Percentiles rank a stretch among this genome's conserved stretches.
Conservation (phyloP, 2,329 filamentous ascomycete genomes). For the Boeremia exigua region DNA sequence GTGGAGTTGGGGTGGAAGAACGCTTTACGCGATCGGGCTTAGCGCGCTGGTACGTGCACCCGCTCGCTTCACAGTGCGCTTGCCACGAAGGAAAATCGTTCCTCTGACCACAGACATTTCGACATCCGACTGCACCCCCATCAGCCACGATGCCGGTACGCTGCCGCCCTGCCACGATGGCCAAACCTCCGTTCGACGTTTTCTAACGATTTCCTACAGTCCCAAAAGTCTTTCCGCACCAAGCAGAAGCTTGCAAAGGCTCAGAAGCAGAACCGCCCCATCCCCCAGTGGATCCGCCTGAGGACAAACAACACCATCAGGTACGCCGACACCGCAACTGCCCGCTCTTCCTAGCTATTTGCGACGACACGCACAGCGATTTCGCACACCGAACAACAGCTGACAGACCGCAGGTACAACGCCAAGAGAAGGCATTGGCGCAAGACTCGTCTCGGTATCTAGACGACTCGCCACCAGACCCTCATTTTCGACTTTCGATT, state of each 20-base stretch:
- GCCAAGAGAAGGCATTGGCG: constrained; percentile 99
- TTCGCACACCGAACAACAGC: constrained; percentile 5
- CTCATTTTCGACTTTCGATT: constrained; percentile 43
- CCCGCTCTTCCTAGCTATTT: constrained; percentile 4
- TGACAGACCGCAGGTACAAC: constrained; percentile 79
- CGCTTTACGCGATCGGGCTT: no score
- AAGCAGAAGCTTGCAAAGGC: constrained; percentile 99
- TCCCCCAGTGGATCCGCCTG: constrained; percentile 99
- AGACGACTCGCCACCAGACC: constrained; percentile 64
- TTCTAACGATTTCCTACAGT: constrained; percentile 61
- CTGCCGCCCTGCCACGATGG: constrained; percentile 16
- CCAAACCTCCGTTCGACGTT: constrained; percentile 11
- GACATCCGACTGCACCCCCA: constrained; percentile 44
- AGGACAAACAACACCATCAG: constrained; percentile 99
- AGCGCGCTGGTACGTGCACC: no score
- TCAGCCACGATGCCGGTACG: constrained; percentile 51
- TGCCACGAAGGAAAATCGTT: constrained; percentile 13
- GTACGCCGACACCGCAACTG: constrained; percentile 60
- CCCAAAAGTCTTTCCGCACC: constrained; percentile 99
- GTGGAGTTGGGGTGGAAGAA: no score
- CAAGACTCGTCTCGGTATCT: constrained; percentile 99
- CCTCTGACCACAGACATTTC: constrained; percentile 23
- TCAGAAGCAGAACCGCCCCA: constrained; percentile 99
- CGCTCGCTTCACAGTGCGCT: not conserved
- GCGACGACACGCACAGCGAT: not conserved